A percentile compares a stretch with the other conserved stretches of the same genome.
These are phyloP conservation scores for Datisca glomerata DNA, from an alignment of 306 rosid species.

Conservation along the genomic window DNA sequence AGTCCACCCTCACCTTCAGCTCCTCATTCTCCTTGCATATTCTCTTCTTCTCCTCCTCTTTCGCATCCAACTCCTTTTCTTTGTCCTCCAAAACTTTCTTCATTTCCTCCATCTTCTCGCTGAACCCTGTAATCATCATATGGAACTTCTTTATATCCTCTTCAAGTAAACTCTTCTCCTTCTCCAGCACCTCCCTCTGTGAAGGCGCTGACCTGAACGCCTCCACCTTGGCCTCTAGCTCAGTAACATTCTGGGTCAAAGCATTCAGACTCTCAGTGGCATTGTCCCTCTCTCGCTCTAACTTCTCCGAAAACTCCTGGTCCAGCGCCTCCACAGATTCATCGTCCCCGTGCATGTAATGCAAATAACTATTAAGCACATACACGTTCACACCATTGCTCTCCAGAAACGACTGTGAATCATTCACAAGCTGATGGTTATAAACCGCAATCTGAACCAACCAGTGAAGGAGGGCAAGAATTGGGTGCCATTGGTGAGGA, in stretches of 20 bases:
- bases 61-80: constrained; percentile 50
- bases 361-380: constrained; percentile 31
- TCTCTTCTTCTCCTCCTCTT: constrained; percentile 32
- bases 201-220: constrained; percentile 33
- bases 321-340: constrained; percentile 45
- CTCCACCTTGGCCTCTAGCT: constrained; percentile 30
- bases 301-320: constrained; percentile 19
- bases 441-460: constrained; percentile 50
- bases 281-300: constrained; percentile 31
- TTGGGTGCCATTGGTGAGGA: constrained; percentile 79
- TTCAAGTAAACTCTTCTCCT: constrained; percentile 42
- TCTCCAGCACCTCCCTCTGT: constrained; percentile 46
- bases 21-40: constrained; percentile 57
- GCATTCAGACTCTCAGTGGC: constrained; percentile 21
- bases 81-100: constrained; percentile 46
- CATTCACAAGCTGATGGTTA: constrained; percentile 17
- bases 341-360: constrained; percentile 52
- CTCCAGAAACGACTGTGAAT: constrained; percentile 13
- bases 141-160: constrained; percentile 68
- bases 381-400: constrained; percentile 28
- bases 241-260: constrained; percentile 5
- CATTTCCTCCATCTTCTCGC: constrained; percentile 18
- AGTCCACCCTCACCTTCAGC: constrained; percentile 50
- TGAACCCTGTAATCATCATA: constrained; percentile 36
- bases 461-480: constrained; percentile 87